phyloP scores from a whole-genome alignment of 2,329 filamentous ascomycete genomes.

The Talaromyces sp. region DNA sequence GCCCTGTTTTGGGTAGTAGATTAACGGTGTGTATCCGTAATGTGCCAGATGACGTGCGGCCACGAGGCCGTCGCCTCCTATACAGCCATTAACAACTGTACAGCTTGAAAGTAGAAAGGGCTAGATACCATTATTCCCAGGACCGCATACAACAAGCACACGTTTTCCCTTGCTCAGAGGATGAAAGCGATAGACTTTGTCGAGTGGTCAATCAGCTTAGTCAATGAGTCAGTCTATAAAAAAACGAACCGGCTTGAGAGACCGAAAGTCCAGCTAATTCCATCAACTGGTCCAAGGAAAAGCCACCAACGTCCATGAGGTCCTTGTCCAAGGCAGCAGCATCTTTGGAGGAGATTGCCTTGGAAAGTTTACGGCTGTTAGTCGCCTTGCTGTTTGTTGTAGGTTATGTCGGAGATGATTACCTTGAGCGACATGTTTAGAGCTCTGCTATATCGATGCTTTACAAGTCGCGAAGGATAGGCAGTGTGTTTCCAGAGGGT shows the following conservation, averaged over 20 bases:
- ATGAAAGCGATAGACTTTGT: conserved; percentile 74
- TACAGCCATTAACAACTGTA: background rate
- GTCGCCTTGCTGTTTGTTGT: background rate
- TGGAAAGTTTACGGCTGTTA: background rate
- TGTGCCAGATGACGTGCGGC: conserved; percentile 87
- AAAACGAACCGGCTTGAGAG: conserved; percentile 69
- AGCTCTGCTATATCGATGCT: conserved; percentile 23
- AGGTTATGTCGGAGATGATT: background rate
- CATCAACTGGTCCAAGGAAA: conserved; percentile 96
- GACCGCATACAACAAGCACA: conserved; percentile 86
- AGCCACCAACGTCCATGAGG: conserved; percentile 80
- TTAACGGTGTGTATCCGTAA: conserved; percentile 81
- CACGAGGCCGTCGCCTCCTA: conserved; percentile 90
- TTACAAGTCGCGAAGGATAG: background rate
- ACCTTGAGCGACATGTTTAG: conserved; percentile 41
- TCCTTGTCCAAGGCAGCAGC: conserved; percentile 88
- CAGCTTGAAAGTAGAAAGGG: background rate
- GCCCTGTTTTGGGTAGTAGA: conserved; percentile 90
- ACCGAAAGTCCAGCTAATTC: conserved; percentile 90
- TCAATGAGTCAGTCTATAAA: background rate
- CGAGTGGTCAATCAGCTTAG: background rate
- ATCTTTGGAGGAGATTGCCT: conserved; percentile 84
- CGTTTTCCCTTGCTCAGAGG: conserved; percentile 66
- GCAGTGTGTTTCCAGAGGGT: conserved; percentile 9
- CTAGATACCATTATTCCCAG: conserved; percentile 58